Percentiles rank a stretch among this genome's conserved stretches.
phyloP scores from a whole-genome alignment of 306 rosid genomes.

The Leucaena leucocephala region DNA sequence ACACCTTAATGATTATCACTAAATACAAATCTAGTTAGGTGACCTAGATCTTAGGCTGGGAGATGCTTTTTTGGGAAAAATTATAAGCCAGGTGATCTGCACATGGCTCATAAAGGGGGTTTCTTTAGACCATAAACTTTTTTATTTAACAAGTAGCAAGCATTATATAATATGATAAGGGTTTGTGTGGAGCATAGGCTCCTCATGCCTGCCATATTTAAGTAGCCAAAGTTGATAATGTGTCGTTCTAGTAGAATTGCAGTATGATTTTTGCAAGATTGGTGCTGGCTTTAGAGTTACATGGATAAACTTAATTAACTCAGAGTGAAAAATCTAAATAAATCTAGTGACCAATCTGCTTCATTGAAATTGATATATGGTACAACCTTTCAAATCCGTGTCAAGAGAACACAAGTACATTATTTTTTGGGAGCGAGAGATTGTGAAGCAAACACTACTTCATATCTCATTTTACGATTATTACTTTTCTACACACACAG shows the following conservation, averaged over 20 bases:
- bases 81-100: slow-evolving; percentile 16
- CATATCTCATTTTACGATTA: slow-evolving; percentile 4
- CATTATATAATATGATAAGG: slow-evolving; percentile 2
- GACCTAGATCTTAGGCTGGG: slow-evolving; percentile 26
- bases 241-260: slow-evolving; percentile 32
- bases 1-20: slow-evolving; percentile 20
- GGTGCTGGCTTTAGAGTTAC: slow-evolving; percentile 16
- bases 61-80: slow-evolving; percentile 16
- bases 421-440: background rate
- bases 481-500: slow-evolving; percentile 6
- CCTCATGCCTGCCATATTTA: slow-evolving; percentile 14
- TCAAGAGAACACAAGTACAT: background rate
- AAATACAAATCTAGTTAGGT: slow-evolving; percentile 12
- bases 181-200: slow-evolving; percentile 16
- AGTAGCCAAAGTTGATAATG: slow-evolving; percentile 25
- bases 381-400: slow-evolving; percentile 1
- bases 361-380: background rate
- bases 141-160: slow-evolving; percentile 3
- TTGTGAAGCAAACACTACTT: background rate
- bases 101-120: slow-evolving; percentile 1
- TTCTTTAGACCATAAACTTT: slow-evolving; percentile 26
- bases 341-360: background rate
- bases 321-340: background rate
- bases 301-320: slow-evolving; percentile 17
- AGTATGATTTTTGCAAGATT: background rate